Evolutionary conservation across 2,329 filamentous ascomycete genomes (phyloP), one percentile per base, ranked within the genome.

Genomic region (Ambrosiella xylebori): DNA sequence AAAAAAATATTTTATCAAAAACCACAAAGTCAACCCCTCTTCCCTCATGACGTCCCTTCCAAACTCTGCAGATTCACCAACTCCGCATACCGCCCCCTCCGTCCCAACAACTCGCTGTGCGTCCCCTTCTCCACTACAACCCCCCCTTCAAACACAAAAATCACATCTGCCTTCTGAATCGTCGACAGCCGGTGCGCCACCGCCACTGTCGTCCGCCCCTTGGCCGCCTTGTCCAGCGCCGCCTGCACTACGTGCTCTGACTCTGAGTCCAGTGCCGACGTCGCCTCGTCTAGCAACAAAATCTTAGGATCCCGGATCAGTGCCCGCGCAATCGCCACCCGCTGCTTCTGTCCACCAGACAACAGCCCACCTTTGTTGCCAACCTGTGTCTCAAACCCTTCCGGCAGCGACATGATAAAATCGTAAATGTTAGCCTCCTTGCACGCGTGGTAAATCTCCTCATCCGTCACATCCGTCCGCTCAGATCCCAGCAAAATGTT

Each of bases 101-200:
- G 77, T 63, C 74, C 76, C 77, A 86, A 82, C 64, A 91, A 68
- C 66, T 88, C 85, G 0, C 72, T 65, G 67, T 97, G 91, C 7
- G 82, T 88, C 4, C 91, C 91, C 63, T 80, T 78, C 73, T 97
- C 91, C 1, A 94, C 86, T 49, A 97, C 80, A 61, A 81, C 78
- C 7, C 91, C 93, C 65, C 87, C 83, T 68, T 96, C 90, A 67
- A 97, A 93, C n/a, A 97, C 91, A 63, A 94, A 96, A 64, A 97
- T 97, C 54, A 91, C 73, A 67, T 97, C 91, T 0, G 91, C 91
- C 68, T 93, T 90, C 68, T 95, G 89, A 61, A 97, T 96, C 0
- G 93, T 96, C 66, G 83, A 88, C 5, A 98, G 73, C 27, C 93
- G 78, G 70, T 98, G 91, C 2, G 93, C 93, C 1, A 98, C 91